phyloP scores from a whole-genome alignment of 768 basidiomycete species.

The Sporobolomyces phaffii region DNA sequence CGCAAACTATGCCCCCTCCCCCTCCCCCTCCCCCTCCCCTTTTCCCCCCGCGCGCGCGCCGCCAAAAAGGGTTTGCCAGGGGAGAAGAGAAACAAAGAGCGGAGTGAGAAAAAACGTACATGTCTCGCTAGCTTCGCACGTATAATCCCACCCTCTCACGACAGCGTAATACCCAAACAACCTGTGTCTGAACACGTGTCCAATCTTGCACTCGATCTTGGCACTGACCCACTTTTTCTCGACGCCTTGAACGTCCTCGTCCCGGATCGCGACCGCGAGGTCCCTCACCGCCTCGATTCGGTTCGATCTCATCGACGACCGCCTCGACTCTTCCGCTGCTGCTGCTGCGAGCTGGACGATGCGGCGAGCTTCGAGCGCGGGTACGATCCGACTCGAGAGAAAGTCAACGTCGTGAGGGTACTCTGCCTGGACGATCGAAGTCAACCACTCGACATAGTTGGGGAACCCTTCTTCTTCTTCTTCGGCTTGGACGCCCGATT shows the following conservation, averaged over 20 bases:
- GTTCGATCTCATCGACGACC: constrained; percentile 16
- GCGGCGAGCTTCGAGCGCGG: neutral
- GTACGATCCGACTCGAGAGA: neutral
- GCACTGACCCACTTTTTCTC: constrained; percentile 7
- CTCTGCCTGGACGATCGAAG: constrained; percentile 27
- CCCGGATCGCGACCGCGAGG: too few species aligned
- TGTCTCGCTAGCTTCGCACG: constrained; percentile 32
- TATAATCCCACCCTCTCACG: constrained; percentile 32
- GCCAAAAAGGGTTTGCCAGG: too few species aligned
- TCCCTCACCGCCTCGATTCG: too few species aligned
- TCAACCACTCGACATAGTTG: constrained; percentile 24
- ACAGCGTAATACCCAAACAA: constrained; percentile 27
- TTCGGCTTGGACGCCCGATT: too few species aligned
- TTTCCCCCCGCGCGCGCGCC: too few species aligned
- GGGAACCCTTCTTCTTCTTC: neutral
- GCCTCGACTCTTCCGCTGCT: neutral
- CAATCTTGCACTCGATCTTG: constrained; percentile 12
- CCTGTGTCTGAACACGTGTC: constrained; percentile 18
- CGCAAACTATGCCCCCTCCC: too few species aligned
- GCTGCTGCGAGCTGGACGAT: too few species aligned
- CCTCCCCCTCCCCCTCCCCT: too few species aligned
- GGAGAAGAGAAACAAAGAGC: neutral
- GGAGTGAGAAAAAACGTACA: constrained; percentile 10
- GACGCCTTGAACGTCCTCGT: constrained; percentile 1
- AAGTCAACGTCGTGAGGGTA: constrained; percentile 14